A percentile compares a stretch with the other conserved stretches of the same genome.
phyloP scores from a whole-genome alignment of 805 yeast genomes.

The Lipomyces oligophaga region DNA sequence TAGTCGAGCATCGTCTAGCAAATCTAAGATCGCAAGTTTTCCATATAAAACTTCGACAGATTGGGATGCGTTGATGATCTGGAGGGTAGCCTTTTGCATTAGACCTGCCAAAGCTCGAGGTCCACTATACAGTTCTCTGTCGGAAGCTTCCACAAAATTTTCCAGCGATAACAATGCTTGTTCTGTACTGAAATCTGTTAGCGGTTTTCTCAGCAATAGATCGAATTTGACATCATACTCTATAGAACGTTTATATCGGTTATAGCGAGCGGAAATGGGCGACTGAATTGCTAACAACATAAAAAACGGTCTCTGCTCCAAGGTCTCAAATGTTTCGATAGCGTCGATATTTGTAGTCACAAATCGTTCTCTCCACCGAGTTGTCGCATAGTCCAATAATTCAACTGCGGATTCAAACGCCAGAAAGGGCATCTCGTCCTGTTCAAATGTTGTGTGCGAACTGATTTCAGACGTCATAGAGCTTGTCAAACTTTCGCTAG shows the following conservation, averaged over 20 bases:
- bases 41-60: constrained; percentile 40
- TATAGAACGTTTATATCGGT: constrained; percentile 11
- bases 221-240: too few species aligned
- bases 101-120: constrained; percentile 41
- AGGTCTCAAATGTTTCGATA: constrained; percentile 38
- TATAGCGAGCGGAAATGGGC: constrained; percentile 50
- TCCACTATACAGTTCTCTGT: constrained; percentile 35
- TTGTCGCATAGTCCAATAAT: constrained; percentile 59
- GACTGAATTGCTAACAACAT: constrained; percentile 77
- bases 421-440: constrained; percentile 4
- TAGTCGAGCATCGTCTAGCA: constrained; percentile 54
- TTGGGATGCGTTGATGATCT: constrained; percentile 50
- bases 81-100: constrained; percentile 50
- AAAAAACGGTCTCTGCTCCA: constrained; percentile 75
- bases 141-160: constrained; percentile 40
- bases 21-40: constrained; percentile 42
- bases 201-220: too few species aligned
- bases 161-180: constrained; percentile 32
- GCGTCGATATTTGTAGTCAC: constrained; percentile 54
- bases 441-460: background rate
- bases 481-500: background rate
- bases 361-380: constrained; percentile 58
- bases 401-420: constrained; percentile 43
- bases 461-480: too few species aligned
- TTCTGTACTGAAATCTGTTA: too few species aligned